Percentiles rank a stretch among this genome's conserved stretches.
Conservation (phyloP, 2,329 filamentous ascomycete species). For the Phyllachora maydis region DNA sequence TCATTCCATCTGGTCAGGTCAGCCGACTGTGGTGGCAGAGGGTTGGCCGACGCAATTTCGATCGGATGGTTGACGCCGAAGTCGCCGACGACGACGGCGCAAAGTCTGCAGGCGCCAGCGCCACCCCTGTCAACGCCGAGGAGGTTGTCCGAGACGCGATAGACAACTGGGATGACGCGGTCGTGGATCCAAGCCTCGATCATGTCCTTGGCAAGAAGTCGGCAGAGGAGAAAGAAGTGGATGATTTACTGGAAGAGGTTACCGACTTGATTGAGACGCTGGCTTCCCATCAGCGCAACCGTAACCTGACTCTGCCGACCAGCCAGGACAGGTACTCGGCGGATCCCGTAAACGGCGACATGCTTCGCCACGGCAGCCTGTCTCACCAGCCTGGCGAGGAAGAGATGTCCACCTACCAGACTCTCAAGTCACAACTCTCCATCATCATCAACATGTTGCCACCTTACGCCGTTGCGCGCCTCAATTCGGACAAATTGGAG, state of each 20-base stretch:
- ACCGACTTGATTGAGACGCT: conserved; percentile 59
- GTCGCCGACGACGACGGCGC: conserved; percentile 15
- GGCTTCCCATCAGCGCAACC: conserved; percentile 60
- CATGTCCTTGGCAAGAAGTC: conserved; percentile 28
- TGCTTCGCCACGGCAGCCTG: conserved; percentile 43
- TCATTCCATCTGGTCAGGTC: conserved; percentile 46
- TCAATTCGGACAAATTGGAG: conserved; percentile 70
- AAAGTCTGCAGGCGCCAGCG: conserved; percentile 12
- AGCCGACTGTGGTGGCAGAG: conserved; percentile 62
- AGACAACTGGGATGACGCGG: conserved; percentile 34
- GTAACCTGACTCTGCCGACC: conserved; percentile 47
- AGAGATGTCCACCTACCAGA: conserved; percentile 42
- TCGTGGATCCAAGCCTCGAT: conserved; percentile 36
- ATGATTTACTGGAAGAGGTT: conserved; percentile 53
- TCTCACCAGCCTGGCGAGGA: conserved; percentile 42
- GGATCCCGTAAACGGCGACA: conserved; percentile 44
- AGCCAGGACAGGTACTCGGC: conserved; percentile 38
- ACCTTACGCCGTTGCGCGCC: conserved; percentile 67
- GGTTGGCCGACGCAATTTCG: conserved; percentile 42
- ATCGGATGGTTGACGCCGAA: conserved; percentile 38
- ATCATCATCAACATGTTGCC: conserved; percentile 58
- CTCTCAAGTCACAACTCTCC: conserved; percentile 53
- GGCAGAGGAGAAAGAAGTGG: conserved; percentile 35
- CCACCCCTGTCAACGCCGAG: conserved; percentile 18
- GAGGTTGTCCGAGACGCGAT: conserved; percentile 29